phyloP scores from a whole-genome alignment of 352 stramenopile genomes.

The Pythium monospermum region DNA sequence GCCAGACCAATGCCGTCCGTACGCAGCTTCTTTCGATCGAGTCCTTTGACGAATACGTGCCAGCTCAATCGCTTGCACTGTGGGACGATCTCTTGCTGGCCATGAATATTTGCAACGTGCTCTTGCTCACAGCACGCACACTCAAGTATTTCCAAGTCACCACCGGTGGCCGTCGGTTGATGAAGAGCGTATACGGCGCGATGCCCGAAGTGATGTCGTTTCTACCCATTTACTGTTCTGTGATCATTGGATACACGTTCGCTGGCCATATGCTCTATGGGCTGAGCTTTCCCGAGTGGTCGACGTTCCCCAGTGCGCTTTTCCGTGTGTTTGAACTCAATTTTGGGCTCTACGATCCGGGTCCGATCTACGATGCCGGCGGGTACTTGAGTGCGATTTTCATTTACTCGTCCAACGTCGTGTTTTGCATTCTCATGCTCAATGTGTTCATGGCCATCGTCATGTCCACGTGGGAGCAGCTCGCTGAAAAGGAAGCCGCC shows the following conservation, averaged over 20 bases:
- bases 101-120: constrained; percentile 64
- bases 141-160: constrained; percentile 77
- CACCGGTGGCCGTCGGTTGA: constrained; percentile 50
- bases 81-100: constrained; percentile 62
- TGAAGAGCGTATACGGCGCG: constrained; percentile 64
- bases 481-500: constrained; percentile 48
- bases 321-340: constrained; percentile 76
- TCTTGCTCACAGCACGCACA: constrained; percentile 50
- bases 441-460: constrained; percentile 79
- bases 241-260: constrained; percentile 70
- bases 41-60: constrained; percentile 57
- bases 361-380: constrained; percentile 58
- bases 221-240: constrained; percentile 55
- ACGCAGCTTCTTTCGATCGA: constrained; percentile 38
- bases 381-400: constrained; percentile 61
- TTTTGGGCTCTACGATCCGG: constrained; percentile 63
- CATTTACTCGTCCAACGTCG: constrained; percentile 61
- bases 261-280: constrained; percentile 66
- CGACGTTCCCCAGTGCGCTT: constrained; percentile 47
- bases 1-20: constrained; percentile 32
- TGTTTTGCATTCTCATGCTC: constrained; percentile 76
- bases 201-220: constrained; percentile 71
- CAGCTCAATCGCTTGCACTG: constrained; percentile 34
- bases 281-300: constrained; percentile 56
- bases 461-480: constrained; percentile 63